These are phyloP conservation scores for Pyricularia pennisetigena DNA, from an alignment of 2,329 filamentous ascomycete species.

Conservation along the genomic window DNA sequence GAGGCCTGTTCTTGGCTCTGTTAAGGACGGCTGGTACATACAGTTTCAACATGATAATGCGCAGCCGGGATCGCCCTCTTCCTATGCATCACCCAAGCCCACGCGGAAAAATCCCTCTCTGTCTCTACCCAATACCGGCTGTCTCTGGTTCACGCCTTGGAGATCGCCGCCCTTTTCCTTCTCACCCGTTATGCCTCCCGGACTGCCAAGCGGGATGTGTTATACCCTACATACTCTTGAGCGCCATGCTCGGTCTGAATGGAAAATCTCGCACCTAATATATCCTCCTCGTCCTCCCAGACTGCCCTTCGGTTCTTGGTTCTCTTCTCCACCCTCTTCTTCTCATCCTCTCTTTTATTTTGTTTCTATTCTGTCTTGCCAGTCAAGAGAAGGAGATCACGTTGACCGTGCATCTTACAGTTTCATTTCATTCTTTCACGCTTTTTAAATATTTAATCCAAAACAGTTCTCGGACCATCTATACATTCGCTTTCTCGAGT, in stretches of 20 bases:
- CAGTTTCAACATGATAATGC: constrained; percentile 19
- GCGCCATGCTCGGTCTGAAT: neutral
- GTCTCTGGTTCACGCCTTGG: constrained; percentile 1
- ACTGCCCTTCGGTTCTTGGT: neutral
- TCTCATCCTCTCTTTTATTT: constrained; percentile 9
- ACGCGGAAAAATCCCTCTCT: neutral
- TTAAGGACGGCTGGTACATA: constrained; percentile 15
- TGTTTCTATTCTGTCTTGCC: constrained; percentile 14
- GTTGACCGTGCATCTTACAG: constrained; percentile 21
- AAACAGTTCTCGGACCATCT: constrained; percentile 7
- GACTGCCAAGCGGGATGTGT: neutral
- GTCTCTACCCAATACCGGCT: constrained; percentile 1
- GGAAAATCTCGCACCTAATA: neutral
- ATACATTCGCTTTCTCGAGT: neutral
- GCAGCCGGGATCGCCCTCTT: constrained; percentile 18
- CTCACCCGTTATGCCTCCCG: neutral
- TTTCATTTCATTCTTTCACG: constrained; percentile 10
- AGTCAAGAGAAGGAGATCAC: constrained; percentile 19
- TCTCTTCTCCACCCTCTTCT: constrained; percentile 3
- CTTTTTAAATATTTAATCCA: constrained; percentile 5
- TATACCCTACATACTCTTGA: neutral
- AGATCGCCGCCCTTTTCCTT: neutral
- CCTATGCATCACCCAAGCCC: constrained; percentile 9
- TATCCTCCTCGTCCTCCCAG: neutral
- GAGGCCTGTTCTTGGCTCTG: constrained; percentile 11